Conservation (phyloP, 1,284 basidiomycete genomes). For the Exobasidium cylindrosporum region DNA sequence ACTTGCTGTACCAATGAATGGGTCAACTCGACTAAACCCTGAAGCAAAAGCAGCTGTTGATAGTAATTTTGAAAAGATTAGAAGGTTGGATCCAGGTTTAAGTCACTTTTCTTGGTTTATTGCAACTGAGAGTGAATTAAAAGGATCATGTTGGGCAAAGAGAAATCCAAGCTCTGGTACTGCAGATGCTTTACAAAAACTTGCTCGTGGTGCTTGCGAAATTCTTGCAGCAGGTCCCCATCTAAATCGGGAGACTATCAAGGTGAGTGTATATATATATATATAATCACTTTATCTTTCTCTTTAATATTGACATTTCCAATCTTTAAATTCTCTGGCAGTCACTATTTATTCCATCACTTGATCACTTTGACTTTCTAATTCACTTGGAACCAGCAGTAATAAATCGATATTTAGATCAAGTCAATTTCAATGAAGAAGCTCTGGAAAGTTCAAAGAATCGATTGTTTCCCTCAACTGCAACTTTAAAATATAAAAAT, state of each 20-base stretch:
- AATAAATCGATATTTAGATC: slow-evolving; percentile 68
- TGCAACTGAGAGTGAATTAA: slow-evolving; percentile 73
- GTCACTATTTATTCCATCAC: slow-evolving; percentile 74
- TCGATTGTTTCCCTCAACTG: neutral
- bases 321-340: neutral
- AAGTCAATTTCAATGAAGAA: slow-evolving; percentile 40
- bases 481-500: neutral
- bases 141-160: slow-evolving; percentile 71
- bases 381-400: slow-evolving; percentile 69
- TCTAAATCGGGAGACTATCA: slow-evolving; percentile 16
- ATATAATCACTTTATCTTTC: too few species aligned
- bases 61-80: slow-evolving; percentile 55
- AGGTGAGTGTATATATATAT: slow-evolving; percentile 58
- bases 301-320: neutral
- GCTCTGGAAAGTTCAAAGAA: neutral
- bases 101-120: slow-evolving; percentile 71
- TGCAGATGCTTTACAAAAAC: slow-evolving; percentile 41
- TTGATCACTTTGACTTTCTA: slow-evolving; percentile 79
- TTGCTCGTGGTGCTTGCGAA: slow-evolving; percentile 30
- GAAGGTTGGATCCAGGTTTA: slow-evolving; percentile 51
- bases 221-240: slow-evolving; percentile 40
- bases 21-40: slow-evolving; percentile 54
- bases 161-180: slow-evolving; percentile 31
- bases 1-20: slow-evolving; percentile 58
- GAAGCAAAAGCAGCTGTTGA: slow-evolving; percentile 61